Evolutionary conservation across 148 eudicot genomes (phyloP), one percentile per base, ranked within the genome.

Genomic region (Vaccinium myrtillus): DNA sequence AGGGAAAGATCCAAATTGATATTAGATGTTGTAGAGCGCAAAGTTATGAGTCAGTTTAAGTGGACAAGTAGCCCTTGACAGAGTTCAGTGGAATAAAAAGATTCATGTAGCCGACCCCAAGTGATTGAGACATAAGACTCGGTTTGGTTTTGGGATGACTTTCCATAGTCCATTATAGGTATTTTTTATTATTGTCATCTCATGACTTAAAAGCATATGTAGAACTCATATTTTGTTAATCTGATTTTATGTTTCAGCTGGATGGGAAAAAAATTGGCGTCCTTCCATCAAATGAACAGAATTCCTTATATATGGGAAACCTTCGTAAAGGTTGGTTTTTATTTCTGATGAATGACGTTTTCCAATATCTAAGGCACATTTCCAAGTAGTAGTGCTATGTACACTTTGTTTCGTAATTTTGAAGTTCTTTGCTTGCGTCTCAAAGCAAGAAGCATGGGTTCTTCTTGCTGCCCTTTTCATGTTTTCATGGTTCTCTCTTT

Each of bases 181-280:
- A 21, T 69, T 70, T 73, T 73, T 82, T 49, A 27, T 75, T 27
- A 25, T 50, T 36, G 18, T 9, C n/a, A 43, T 85, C 61, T 5
- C 49, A 19, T 14, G 25, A 27, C 61, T 74, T 8, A 21, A 11
- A 11, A 39, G 36, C 79, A 43, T 15, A 39, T 79, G 75, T 11
- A 27, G 67, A 61, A 48, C 77, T 51, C 49, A 36, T 25, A 19
- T 81, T n/a, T 51, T 84, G 19, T 87, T 77, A 59, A 81, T 77
- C 48, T 70, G 55, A 46, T 56, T 53, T 84, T 12, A 61, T 84
- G 59, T 89, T 86, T 78, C 95, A 94, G 98, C 81, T 91, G n/a
- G 95, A 92, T n/a, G 95, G 98, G 12, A 92, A 92, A 88, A 87
- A 91, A 86, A 88, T 92, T 75, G 98, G 98, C 16, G 92, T 91